Evolutionary conservation across 768 basidiomycete genomes (phyloP).

Genomic region (Lactarius pseudohatsudake): DNA sequence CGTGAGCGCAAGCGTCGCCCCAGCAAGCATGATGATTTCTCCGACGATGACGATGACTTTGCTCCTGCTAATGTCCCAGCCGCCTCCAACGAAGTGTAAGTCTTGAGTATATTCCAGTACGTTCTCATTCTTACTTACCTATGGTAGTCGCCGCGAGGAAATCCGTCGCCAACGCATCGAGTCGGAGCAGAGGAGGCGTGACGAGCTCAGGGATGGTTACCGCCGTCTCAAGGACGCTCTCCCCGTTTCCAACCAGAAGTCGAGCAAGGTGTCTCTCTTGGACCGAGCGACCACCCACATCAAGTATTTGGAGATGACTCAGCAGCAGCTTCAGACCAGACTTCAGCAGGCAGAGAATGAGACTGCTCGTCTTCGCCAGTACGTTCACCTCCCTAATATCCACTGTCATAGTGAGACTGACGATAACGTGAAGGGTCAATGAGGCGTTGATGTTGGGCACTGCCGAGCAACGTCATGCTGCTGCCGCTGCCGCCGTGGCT

Average conservation of each 20-base stretch:
- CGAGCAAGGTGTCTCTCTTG: conserved; percentile 87
- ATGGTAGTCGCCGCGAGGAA: conserved; percentile 74
- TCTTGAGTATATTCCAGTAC: conserved; percentile 19
- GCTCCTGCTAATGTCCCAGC: conserved; percentile 49
- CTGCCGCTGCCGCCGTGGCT: conserved; percentile 54
- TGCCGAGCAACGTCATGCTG: conserved; percentile 68
- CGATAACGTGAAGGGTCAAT: conserved; percentile 54
- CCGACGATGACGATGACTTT: conserved; percentile 77
- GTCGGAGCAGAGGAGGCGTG: conserved; percentile 88
- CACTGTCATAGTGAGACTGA: conserved; percentile 16
- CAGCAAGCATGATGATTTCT: conserved; percentile 55
- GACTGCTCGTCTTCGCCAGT: conserved; percentile 73
- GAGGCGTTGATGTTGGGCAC: conserved; percentile 88
- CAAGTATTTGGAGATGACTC: conserved; percentile 80
- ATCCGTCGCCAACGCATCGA: conserved; percentile 92
- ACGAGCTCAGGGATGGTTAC: conserved; percentile 92
- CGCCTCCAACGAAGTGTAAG: conserved; percentile 54
- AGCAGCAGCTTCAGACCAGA: conserved; percentile 69
- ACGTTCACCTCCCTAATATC: conserved; percentile 27
- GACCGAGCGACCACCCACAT: conserved; percentile 88
- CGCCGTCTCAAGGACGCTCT: conserved; percentile 87
- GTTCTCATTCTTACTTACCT: conserved; percentile 10
- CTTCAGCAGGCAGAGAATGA: conserved; percentile 78
- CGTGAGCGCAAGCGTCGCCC: conserved; percentile 44
- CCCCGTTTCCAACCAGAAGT: conserved; percentile 88